Percentiles rank a stretch among this genome's conserved stretches.
Evolutionary conservation across 106 monocot species (phyloP).

Genomic region (Allium fistulosum): DNA sequence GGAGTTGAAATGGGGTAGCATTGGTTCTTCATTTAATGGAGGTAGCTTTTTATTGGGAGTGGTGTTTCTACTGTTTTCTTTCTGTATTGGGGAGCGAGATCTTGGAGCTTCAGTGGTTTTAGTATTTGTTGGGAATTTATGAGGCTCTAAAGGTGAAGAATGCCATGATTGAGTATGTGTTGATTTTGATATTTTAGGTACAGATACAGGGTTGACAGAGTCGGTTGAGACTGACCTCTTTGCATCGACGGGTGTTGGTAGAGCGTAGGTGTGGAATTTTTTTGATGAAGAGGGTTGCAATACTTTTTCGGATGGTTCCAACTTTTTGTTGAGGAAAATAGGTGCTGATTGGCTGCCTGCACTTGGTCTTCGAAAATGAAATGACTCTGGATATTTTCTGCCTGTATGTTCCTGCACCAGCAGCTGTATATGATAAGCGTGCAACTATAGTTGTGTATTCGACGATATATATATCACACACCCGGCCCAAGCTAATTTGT

Average conservation of each 20-base stretch:
- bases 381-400: constrained; percentile 20
- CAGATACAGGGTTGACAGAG: constrained; percentile 2
- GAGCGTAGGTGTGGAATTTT: constrained; percentile 47
- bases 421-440: no score
- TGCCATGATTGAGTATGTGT: constrained; percentile 24
- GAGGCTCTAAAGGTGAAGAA: constrained; percentile 44
- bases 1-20: constrained; percentile 14
- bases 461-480: no score
- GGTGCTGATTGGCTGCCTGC: constrained; percentile 53
- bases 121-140: constrained; percentile 15
- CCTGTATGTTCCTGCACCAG: constrained; percentile 33
- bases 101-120: background rate
- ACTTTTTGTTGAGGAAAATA: constrained; percentile 34
- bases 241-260: constrained; percentile 49
- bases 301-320: constrained; percentile 36
- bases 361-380: constrained; percentile 12
- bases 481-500: no score
- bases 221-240: constrained; percentile 12
- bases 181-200: constrained; percentile 9
- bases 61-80: constrained; percentile 27
- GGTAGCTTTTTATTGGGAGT: constrained; percentile 21
- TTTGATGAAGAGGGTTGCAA: constrained; percentile 28
- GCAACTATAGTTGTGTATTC: no score
- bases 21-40: constrained; percentile 19
- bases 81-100: constrained; percentile 12